phyloP scores from a whole-genome alignment of 2,329 filamentous ascomycete species.

The Calonectria pteridis region DNA sequence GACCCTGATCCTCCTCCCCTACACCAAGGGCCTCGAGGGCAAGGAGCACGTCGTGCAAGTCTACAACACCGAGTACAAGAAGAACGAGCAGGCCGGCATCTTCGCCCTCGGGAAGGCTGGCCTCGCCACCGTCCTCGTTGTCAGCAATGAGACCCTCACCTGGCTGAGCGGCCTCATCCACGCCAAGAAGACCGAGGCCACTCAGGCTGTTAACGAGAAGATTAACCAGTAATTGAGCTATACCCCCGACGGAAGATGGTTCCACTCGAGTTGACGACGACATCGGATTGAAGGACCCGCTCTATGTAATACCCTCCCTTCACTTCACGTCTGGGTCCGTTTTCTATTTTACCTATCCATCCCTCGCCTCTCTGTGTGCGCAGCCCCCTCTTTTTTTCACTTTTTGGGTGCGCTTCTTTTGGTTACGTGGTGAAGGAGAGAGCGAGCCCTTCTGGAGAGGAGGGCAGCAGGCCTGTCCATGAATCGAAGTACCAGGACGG shows the following conservation, averaged over 20 bases:
- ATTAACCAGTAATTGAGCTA: slow-evolving; percentile 54
- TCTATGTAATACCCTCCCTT: slow-evolving; percentile 42
- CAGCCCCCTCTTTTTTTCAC: background rate
- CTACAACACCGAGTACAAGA: slow-evolving; percentile 72
- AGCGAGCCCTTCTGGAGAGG: background rate
- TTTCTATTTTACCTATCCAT: background rate
- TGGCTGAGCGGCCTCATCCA: slow-evolving; percentile 72
- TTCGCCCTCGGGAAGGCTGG: slow-evolving; percentile 78
- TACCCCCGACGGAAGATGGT: background rate
- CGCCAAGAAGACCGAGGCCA: slow-evolving; percentile 72
- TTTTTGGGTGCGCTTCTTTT: background rate
- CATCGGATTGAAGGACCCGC: slow-evolving; percentile 22
- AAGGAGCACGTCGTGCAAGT: slow-evolving; percentile 71
- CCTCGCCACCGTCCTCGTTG: slow-evolving; percentile 74
- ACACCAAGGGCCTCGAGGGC: slow-evolving; percentile 71
- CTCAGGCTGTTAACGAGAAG: slow-evolving; percentile 67
- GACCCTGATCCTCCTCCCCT: slow-evolving; percentile 71
- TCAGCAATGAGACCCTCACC: slow-evolving; percentile 73
- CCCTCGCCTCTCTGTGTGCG: background rate
- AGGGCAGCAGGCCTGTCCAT: slow-evolving; percentile 8
- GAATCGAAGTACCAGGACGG: slow-evolving; percentile 5
- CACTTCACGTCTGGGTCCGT: slow-evolving; percentile 11
- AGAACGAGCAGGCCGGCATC: slow-evolving; percentile 72
- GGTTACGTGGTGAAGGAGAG: background rate
- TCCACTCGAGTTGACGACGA: slow-evolving; percentile 26